Conservation (phyloP, 208 protist species). For the Herpetomonas samuelpessoai region DNA sequence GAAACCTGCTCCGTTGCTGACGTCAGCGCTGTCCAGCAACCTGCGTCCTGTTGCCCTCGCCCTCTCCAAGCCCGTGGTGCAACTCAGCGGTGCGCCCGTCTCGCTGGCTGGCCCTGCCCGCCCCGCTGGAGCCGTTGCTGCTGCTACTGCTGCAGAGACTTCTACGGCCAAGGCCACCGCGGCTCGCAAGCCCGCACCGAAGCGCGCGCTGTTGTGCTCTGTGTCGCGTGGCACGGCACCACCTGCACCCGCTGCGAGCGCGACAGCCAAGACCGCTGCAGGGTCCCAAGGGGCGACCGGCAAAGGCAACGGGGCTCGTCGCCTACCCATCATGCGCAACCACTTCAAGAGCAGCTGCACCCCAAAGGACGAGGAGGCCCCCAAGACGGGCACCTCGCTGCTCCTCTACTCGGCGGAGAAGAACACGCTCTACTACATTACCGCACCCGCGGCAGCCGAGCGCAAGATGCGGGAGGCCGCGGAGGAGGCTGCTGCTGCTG, state of each 20-base stretch:
- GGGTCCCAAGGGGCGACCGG: conserved; percentile 11
- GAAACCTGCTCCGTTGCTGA: no score
- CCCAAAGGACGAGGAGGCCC: conserved; percentile 22
- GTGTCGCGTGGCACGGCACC: background rate
- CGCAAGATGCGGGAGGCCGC: conserved; percentile 3
- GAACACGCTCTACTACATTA: conserved; percentile 50
- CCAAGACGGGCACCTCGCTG: conserved; percentile 13
- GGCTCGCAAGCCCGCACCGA: background rate
- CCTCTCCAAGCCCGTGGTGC: conserved; percentile 3
- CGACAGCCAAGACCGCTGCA: conserved; percentile 8
- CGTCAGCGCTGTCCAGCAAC: background rate
- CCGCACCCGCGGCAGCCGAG: background rate
- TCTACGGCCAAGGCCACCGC: no score
- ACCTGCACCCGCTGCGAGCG: background rate
- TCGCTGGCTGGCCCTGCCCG: background rate
- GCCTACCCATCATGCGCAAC: conserved; percentile 39
- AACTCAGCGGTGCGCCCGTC: background rate
- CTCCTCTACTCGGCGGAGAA: conserved; percentile 49
- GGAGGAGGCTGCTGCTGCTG: conserved; percentile 1
- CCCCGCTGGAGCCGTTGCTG: no score
- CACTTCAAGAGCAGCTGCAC: conserved; percentile 55
- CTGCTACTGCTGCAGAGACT: no score
- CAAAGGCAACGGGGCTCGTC: conserved; percentile 9
- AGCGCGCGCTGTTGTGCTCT: conserved; percentile 4
- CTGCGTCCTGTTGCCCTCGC: conserved; percentile 5